Evolutionary conservation across 768 basidiomycete genomes (phyloP).

Genomic region (Omphalotus guepiniiformis): DNA sequence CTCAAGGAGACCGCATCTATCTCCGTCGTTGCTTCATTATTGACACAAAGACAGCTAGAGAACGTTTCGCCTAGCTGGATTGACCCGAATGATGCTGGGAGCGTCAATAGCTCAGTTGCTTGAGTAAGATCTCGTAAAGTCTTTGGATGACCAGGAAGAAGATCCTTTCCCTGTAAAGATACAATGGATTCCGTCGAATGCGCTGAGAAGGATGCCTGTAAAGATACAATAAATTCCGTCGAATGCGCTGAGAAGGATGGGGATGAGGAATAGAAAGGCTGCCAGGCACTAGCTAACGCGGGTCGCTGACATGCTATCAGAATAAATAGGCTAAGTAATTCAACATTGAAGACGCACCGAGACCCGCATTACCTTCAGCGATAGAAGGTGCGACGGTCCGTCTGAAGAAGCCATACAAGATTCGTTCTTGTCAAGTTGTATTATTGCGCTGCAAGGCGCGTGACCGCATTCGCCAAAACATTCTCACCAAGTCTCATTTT

Average conservation of each 20-base stretch:
- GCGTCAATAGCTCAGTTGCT: conserved; percentile 71
- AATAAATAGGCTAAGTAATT: background rate
- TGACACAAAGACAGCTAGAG: conserved; percentile 74
- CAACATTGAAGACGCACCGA: conserved; percentile 50
- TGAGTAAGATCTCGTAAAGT: conserved; percentile 80
- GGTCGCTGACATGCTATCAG: conserved; percentile 51
- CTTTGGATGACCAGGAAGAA: conserved; percentile 74
- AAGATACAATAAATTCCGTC: conserved; percentile 69
- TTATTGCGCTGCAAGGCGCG: too few species aligned
- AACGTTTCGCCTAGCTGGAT: conserved; percentile 92
- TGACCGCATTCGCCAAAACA: too few species aligned
- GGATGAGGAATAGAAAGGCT: conserved; percentile 83
- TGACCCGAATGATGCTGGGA: conserved; percentile 80
- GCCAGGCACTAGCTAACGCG: conserved; percentile 70
- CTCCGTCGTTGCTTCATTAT: conserved; percentile 66
- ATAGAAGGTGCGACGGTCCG: conserved; percentile 60
- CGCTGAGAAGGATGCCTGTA: conserved; percentile 52
- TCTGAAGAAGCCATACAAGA: conserved; percentile 29
- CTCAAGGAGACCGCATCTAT: conserved; percentile 62
- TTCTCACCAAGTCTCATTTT: too few species aligned
- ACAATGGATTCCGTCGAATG: conserved; percentile 75
- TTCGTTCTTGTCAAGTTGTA: too few species aligned
- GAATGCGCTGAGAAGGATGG: conserved; percentile 74
- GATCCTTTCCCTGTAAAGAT: conserved; percentile 68
- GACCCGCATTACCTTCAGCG: conserved; percentile 84